Conservation (phyloP, 2,329 filamentous ascomycete species). For the Zasmidium citrigriseum region DNA sequence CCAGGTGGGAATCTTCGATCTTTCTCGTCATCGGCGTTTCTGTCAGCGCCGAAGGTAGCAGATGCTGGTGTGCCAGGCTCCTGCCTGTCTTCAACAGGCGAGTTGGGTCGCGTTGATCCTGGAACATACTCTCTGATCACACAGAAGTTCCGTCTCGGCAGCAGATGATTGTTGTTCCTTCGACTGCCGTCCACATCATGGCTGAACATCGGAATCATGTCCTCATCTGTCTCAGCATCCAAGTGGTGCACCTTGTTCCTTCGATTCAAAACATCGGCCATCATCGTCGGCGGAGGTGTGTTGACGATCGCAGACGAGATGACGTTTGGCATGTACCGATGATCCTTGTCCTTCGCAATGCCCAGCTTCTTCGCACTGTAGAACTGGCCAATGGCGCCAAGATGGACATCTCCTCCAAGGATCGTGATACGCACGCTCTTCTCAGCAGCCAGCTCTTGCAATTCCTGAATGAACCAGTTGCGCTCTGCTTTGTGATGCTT, state of each 20-base stretch:
- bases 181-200: slow-evolving; percentile 86
- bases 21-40: slow-evolving; percentile 8
- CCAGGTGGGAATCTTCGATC: slow-evolving; percentile 32
- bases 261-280: slow-evolving; percentile 91
- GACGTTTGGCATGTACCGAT: slow-evolving; percentile 95
- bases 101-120: slow-evolving; percentile 70
- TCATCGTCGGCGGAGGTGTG: slow-evolving; percentile 79
- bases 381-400: slow-evolving; percentile 91
- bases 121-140: slow-evolving; percentile 84
- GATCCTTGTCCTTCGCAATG: slow-evolving; percentile 80
- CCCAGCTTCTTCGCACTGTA: slow-evolving; percentile 85
- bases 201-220: slow-evolving; percentile 92
- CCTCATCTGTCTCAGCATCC: slow-evolving; percentile 77
- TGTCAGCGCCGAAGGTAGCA: slow-evolving; percentile 15
- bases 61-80: slow-evolving; percentile 8
- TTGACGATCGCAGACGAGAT: slow-evolving; percentile 95
- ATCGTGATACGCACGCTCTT: slow-evolving; percentile 92
- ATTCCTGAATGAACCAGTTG: slow-evolving; percentile 80
- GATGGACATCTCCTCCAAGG: slow-evolving; percentile 89
- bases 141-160: slow-evolving; percentile 94
- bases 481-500: slow-evolving; percentile 92
- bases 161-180: slow-evolving; percentile 85
- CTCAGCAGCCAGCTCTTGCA: slow-evolving; percentile 90
- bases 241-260: slow-evolving; percentile 75
- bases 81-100: slow-evolving; percentile 52